Conservation (phyloP, 2,329 filamentous ascomycete species). For the Aspergillus brasiliensis region DNA sequence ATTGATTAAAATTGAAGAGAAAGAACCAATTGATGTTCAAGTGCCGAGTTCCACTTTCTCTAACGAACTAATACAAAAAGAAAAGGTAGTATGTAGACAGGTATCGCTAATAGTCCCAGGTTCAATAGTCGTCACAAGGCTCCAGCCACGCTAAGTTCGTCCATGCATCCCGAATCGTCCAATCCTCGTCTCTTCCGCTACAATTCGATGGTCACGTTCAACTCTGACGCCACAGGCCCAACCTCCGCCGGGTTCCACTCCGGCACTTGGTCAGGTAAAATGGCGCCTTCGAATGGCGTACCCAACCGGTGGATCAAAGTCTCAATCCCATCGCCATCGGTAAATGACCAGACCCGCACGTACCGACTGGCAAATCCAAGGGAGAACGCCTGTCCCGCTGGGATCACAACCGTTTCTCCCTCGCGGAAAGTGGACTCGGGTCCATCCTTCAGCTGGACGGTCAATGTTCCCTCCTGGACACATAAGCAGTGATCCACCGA, state of each 20-base stretch:
- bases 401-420: slow-evolving; percentile 54
- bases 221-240: slow-evolving; percentile 17
- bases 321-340: slow-evolving; percentile 55
- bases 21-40: too few species aligned
- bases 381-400: slow-evolving; percentile 50
- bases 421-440: slow-evolving; percentile 42
- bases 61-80: too few species aligned
- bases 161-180: background rate
- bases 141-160: background rate
- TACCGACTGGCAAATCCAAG: slow-evolving; percentile 51
- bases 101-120: background rate
- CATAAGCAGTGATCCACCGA: slow-evolving; percentile 57
- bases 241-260: slow-evolving; percentile 28
- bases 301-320: slow-evolving; percentile 47
- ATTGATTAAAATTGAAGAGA: background rate
- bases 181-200: background rate
- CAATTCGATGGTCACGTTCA: slow-evolving; percentile 23
- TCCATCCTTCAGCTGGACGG: slow-evolving; percentile 43
- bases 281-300: slow-evolving; percentile 32
- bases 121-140: background rate
- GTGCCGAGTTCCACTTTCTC: too few species aligned
- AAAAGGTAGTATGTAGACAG: background rate
- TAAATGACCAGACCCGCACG: slow-evolving; percentile 52
- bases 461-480: slow-evolving; percentile 51
- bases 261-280: slow-evolving; percentile 43